These are phyloP conservation scores for Pseudotulostoma volvatum DNA, from an alignment of 495 filamentous ascomycete species.

Conservation along the genomic window DNA sequence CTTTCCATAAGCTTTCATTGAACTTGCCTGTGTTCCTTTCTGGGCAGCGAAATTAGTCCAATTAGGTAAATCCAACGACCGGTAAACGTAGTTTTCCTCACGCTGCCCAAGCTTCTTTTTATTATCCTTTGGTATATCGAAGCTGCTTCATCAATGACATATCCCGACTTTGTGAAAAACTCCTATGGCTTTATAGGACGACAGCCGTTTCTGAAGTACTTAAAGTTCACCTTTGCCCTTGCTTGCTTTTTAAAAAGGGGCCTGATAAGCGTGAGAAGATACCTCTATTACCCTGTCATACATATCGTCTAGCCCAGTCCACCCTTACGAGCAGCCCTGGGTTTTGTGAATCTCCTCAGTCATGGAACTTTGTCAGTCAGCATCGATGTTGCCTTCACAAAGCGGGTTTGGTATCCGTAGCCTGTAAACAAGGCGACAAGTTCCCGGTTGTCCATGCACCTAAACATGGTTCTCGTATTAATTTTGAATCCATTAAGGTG, in stretches of 20 bases:
- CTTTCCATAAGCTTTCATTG: constrained; percentile 44
- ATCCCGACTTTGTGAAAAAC: constrained; percentile 40
- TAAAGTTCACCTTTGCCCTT: constrained; percentile 37
- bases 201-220: constrained; percentile 44
- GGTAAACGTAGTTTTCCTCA: constrained; percentile 38
- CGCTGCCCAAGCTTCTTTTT: constrained; percentile 50
- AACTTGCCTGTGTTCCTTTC: constrained; percentile 38
- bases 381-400: constrained; percentile 49
- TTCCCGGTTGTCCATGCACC: constrained; percentile 63
- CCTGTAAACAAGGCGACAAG: constrained; percentile 49
- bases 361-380: constrained; percentile 41
- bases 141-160: constrained; percentile 34
- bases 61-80: constrained; percentile 37
- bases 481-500: constrained; percentile 71
- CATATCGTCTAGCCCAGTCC: constrained; percentile 51
- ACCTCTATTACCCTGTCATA: constrained; percentile 53
- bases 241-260: constrained; percentile 48
- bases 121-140: constrained; percentile 38
- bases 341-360: constrained; percentile 48
- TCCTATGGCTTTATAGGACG: constrained; percentile 41
- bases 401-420: constrained; percentile 49
- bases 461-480: constrained; percentile 56
- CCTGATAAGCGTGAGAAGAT: constrained; percentile 55
- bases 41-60: constrained; percentile 40
- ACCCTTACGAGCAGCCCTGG: constrained; percentile 53